Base-by-base conservation (phyloP, 768 basidiomycete genomes). In the Tremella fuciformis region DNA sequence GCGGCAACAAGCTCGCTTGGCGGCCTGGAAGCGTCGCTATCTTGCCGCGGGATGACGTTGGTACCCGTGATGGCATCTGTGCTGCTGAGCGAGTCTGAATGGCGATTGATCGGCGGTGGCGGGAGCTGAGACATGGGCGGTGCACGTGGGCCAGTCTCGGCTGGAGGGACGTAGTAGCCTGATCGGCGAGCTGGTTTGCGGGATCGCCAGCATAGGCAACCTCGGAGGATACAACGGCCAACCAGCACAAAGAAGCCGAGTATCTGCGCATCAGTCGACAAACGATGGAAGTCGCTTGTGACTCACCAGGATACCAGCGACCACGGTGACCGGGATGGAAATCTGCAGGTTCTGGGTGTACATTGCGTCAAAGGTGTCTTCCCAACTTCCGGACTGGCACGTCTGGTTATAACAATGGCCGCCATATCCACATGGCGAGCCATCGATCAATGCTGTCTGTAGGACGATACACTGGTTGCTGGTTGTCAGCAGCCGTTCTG, bases 401-500 rank as follows among this genome's bases (percentile, higher is more conserved):
- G 76, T 81, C 26, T 86, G 85, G 55, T 80, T 78, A 16, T 75
- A 62, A 70, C 90, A 91, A 55, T 81, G 80, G 21, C 88, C 89
- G 29, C 86, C 88, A 69, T 83, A 88, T 6, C 89, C 89, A 75
- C 90, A 93, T 13, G 88, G 85, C 26, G 88, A 89, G 21, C 90
- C 91, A 72, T 90, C 87, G 54, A 88, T 80, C 50, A 91, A 83
- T 44, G 83, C 75, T 2, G 88, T 83, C 55, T 86, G 85, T 49
- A 92, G 79, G 40, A 85, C 77, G 19, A 90, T 76, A 74, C 91
- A 93, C 64, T 82, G 81, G 59, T 83, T 82, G 13, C 69, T 74
- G 57, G 16, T 11, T 51, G 15, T 19, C 15, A 24, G 54, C 50
- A 65, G 57, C 42, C 19, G 44, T 19, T 53, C 41, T 48, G 18